These are phyloP conservation scores for Actinidia chinensis DNA, from an alignment of 179 eudicot genomes.

Conservation along the genomic window DNA sequence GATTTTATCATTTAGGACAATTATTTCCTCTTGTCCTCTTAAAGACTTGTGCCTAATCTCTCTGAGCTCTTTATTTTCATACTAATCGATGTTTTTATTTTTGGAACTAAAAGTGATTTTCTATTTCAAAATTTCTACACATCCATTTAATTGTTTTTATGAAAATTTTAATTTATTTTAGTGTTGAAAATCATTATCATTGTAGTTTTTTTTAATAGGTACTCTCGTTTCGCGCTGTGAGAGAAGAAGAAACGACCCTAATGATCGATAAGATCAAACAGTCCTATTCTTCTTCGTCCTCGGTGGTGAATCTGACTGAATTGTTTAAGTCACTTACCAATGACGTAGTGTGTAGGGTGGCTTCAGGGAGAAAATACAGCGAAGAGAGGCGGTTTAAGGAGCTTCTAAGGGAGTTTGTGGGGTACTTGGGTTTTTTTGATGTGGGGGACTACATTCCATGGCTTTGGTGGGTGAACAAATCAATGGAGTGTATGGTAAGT, in stretches of 20 bases:
- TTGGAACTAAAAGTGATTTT: no score
- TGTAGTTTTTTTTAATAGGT: no score
- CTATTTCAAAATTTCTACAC: no score
- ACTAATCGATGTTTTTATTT: no score
- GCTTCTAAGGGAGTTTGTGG: slow-evolving; percentile 5
- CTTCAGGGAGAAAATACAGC: slow-evolving; percentile 6
- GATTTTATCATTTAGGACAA: no score
- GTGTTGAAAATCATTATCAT: no score
- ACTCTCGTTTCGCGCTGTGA: slow-evolving; percentile 7
- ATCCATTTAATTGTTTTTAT: no score
- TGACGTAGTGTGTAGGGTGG: slow-evolving; percentile 15
- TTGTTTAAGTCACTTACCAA: not conserved
- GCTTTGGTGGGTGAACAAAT: slow-evolving; percentile 48
- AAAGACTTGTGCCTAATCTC: no score
- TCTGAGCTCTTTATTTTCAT: no score
- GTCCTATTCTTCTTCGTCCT: not conserved
- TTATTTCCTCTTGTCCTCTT: no score
- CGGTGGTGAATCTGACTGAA: slow-evolving; percentile 19
- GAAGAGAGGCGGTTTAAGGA: slow-evolving; percentile 10
- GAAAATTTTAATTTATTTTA: no score
- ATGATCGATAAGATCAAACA: slow-evolving; percentile 13
- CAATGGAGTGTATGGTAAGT: slow-evolving; percentile 48
- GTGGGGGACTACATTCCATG: slow-evolving; percentile 55
- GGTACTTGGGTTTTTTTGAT: slow-evolving; percentile 36
- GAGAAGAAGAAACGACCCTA: slow-evolving; percentile 29